Base-by-base conservation (phyloP, 2,329 filamentous ascomycete species). In the Dactylellina haptotyla region DNA sequence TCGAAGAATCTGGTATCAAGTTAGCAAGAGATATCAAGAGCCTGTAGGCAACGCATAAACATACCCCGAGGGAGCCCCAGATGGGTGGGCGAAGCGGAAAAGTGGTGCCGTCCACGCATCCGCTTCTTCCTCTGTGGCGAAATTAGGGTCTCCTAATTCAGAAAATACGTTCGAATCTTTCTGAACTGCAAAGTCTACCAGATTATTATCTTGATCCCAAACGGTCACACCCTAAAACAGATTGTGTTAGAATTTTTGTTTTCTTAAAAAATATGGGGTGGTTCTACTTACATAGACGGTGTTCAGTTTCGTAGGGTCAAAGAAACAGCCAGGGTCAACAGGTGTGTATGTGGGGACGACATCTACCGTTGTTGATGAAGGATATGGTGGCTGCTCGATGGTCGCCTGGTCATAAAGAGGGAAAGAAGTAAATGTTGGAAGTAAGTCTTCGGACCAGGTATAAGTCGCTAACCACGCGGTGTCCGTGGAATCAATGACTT, bases 41-140 rank as follows among this genome's bases (percentile, higher is more conserved):
- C n/a, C n/a, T n/a, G n/a, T n/a, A n/a, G n/a, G n/a, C n/a, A n/a
- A n/a, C n/a, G n/a, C n/a, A n/a, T n/a, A n/a, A n/a, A 51, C 57
- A 32, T 20, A 62, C 56, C 12, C 43, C 0, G 43, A 48, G 25
- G 45, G 4, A 26, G 45, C 12, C 3, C 20, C 30, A 4, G 18
- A 3, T 41, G 57, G 57, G 6, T 39, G 28, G 25, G 57, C 37
- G 25, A 61, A 50, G 16, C 57, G 57, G 20, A 50, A 61, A 0
- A 50, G 5, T 14, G 57, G 57, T 1, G 41, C 10, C 4, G 1
- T 18, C 57, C 57, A 61, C 18, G 57, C 57, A 16, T 37, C 12
- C 10, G 57, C 57, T 28, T 61, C 57, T 14, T 61, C 57, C 20
- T 61, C 57, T 2, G 57, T 61, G 25, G 9, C 57, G 14, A 61